Conservation (phyloP, 2,329 filamentous ascomycete genomes). For the Neofusicoccum ribis region DNA sequence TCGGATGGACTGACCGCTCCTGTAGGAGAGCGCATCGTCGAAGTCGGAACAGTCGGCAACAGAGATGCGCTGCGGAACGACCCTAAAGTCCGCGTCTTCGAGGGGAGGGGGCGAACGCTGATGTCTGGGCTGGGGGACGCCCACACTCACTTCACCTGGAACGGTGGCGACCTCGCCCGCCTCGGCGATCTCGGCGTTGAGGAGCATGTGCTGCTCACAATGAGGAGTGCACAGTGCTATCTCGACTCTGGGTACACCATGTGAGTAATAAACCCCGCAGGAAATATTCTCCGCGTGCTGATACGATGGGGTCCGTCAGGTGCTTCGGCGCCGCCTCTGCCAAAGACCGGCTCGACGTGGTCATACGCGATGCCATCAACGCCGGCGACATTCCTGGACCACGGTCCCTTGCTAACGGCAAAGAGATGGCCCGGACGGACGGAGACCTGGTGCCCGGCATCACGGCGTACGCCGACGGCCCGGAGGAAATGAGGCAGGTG, state of each 20-base stretch:
- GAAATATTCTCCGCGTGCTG: too few species aligned
- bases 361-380: constrained; percentile 53
- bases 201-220: constrained; percentile 50
- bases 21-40: constrained; percentile 35
- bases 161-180: constrained; percentile 43
- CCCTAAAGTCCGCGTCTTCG: constrained; percentile 37
- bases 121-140: constrained; percentile 54
- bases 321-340: constrained; percentile 49
- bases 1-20: neutral
- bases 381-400: constrained; percentile 51
- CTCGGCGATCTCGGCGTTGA: constrained; percentile 48
- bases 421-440: constrained; percentile 49
- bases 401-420: constrained; percentile 50
- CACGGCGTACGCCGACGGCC: constrained; percentile 41
- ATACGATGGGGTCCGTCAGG: constrained; percentile 30
- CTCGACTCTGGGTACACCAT: constrained; percentile 40
- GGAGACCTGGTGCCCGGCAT: constrained; percentile 48
- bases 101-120: constrained; percentile 47
- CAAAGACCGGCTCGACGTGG: constrained; percentile 48
- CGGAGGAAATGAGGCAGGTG: constrained; percentile 29
- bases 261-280: neutral
- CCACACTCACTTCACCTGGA: constrained; percentile 54
- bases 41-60: constrained; percentile 37
- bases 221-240: constrained; percentile 45
- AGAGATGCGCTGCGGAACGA: constrained; percentile 28